Evolutionary conservation across 768 basidiomycete species (phyloP), one percentile per base, ranked within the genome.

Genomic region (Boletus barrowsii): DNA sequence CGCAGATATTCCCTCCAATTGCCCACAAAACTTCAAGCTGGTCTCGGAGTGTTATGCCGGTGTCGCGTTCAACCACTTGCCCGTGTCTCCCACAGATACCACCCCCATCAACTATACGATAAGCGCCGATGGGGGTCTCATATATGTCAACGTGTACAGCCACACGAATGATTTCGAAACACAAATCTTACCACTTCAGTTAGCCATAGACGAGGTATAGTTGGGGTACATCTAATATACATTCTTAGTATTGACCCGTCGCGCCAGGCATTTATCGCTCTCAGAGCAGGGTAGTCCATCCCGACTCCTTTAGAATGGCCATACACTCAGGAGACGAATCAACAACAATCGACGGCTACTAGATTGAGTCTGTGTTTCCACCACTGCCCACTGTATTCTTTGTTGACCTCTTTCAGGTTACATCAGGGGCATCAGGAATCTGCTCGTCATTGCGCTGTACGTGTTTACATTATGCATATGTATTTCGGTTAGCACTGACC

Each of bases 1-100:
- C 0, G 63, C 69, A 4, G 78, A 82, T 24, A 83, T 92, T 15
- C 76, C 80, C 0, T 58, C 72, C 0, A 65, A 72, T 33, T 92
- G 90, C 63, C 87, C 83, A 9, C 81, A 87, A 63, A 92, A 91
- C 70, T 90, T 87, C 72, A 83, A 87, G 46, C 60, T 77, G 9
- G 76, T 81, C 47, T 89, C 88, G 3, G 73, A 82, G 53, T 92
- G 90, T 64, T 92, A 79, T 60, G 87, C 83, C 2, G 88, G 76
- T 2, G 67, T 92, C 14, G 70, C 78, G 0, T 89, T 92, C 68
- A 75, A 79, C 57, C 75, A 78, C 43, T 72, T 88, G 30, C 83
- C 86, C 3, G 59, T 70, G 0, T 68, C 72, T 15, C 53, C 63
- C 17, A 62, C 65, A n/a, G 66, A 64, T 33, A 46, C 55, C 10